Conservation (phyloP, 257 asterid species). For the Sherardia arvensis region DNA sequence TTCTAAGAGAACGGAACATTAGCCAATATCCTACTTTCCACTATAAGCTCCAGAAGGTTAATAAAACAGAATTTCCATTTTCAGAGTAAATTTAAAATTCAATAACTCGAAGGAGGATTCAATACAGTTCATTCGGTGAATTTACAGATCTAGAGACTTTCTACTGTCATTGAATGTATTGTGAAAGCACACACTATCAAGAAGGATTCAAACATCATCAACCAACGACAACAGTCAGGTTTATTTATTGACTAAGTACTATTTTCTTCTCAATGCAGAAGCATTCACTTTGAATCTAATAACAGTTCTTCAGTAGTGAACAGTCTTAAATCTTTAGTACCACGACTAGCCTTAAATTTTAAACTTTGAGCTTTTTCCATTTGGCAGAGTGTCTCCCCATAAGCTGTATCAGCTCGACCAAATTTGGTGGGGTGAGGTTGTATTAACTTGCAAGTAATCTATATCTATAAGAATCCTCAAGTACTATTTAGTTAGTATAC, state of each 20-base stretch:
- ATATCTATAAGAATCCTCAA: background rate
- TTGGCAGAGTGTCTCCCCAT: background rate
- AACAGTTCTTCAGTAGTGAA: background rate
- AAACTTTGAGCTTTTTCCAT: background rate
- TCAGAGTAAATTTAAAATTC: background rate
- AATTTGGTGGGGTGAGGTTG: background rate
- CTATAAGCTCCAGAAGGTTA: background rate
- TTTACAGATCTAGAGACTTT: background rate
- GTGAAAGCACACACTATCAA: too few relatives aligned
- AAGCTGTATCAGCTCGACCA: background rate
- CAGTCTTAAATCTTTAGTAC: background rate
- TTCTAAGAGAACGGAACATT: background rate
- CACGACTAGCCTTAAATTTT: background rate
- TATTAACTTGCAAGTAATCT: background rate
- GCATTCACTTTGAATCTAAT: background rate
- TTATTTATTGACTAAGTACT: background rate
- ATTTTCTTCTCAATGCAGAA: background rate
- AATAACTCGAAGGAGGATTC: background rate
- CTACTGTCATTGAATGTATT: background rate
- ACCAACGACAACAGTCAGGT: background rate
- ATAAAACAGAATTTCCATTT: background rate
- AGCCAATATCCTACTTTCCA: background rate
- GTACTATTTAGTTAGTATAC: constrained; percentile 3
- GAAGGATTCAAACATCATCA: too few relatives aligned
- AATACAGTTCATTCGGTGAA: background rate